Evolutionary conservation across 1,284 basidiomycete species (phyloP).

Genomic region (Microbotryum intermedium): DNA sequence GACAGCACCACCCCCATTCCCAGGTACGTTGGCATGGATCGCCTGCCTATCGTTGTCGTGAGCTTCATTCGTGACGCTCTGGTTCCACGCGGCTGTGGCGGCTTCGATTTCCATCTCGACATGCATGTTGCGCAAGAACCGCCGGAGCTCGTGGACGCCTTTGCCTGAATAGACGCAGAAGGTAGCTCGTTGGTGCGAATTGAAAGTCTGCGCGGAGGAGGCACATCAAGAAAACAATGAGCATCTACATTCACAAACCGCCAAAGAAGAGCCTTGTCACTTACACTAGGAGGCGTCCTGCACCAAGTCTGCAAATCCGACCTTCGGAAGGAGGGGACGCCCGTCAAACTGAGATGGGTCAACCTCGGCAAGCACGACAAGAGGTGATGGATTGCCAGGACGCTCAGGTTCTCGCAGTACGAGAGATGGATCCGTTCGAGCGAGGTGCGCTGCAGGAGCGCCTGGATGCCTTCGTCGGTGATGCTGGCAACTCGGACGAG

Average conservation of each 20-base stretch:
- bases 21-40: no score
- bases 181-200: constrained; percentile 74
- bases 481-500: constrained; percentile 85
- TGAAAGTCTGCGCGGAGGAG: constrained; percentile 62
- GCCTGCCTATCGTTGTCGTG: no score
- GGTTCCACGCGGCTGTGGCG: no score
- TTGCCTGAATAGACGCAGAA: constrained; percentile 97
- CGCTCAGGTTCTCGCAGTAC: constrained; percentile 91
- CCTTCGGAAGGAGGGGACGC: constrained; percentile 83
- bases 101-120: background rate
- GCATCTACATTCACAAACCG: background rate
- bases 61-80: no score
- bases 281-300: constrained; percentile 71
- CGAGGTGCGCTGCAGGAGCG: constrained; percentile 60
- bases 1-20: no score
- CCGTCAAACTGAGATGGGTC: constrained; percentile 91
- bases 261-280: constrained; percentile 32
- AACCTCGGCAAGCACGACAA: constrained; percentile 77
- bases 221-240: background rate
- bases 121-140: constrained; percentile 48
- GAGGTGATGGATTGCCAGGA: constrained; percentile 83
- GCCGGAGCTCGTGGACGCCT: constrained; percentile 73
- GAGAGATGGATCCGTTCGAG: constrained; percentile 94
- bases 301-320: constrained; percentile 84
- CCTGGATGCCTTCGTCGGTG: constrained; percentile 85